phyloP scores from a whole-genome alignment of 371 early-diverging fungal species.

The Mucor sp. region DNA sequence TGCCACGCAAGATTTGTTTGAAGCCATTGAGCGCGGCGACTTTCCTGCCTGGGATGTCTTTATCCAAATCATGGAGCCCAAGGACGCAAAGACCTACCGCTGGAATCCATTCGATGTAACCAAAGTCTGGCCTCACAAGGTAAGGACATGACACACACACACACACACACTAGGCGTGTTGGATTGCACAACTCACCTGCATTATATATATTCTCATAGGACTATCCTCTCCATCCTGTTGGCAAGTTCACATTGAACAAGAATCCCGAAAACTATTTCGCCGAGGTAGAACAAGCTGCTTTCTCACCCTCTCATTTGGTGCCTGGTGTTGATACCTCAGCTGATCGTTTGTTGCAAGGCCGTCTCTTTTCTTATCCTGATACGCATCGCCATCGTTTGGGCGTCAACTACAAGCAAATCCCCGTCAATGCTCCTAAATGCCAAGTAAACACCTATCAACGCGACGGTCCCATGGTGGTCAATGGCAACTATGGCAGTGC shows the following conservation, averaged over 20 bases:
- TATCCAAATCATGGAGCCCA: slow-evolving; percentile 72
- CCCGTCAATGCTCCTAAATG: slow-evolving; percentile 68
- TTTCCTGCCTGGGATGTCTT: slow-evolving; percentile 74
- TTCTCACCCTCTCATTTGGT: slow-evolving; percentile 74
- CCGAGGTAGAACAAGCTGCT: slow-evolving; percentile 79
- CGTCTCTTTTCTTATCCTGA: slow-evolving; percentile 80
- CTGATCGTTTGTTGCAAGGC: slow-evolving; percentile 77
- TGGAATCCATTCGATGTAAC: slow-evolving; percentile 84
- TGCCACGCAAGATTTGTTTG: slow-evolving; percentile 70
- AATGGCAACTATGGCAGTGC: slow-evolving; percentile 65
- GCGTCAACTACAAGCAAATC: slow-evolving; percentile 73
- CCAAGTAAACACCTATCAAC: slow-evolving; percentile 61
- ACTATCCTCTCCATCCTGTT: slow-evolving; percentile 70
- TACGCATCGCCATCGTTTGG: slow-evolving; percentile 80
- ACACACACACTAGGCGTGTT: neutral
- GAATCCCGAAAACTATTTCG: slow-evolving; percentile 78
- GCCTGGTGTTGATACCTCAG: slow-evolving; percentile 71
- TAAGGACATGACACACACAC: slow-evolving; percentile 13
- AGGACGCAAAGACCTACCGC: slow-evolving; percentile 70
- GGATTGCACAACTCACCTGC: neutral
- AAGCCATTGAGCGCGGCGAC: slow-evolving; percentile 71
- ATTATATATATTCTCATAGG: slow-evolving; percentile 43
- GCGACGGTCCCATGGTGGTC: slow-evolving; percentile 57
- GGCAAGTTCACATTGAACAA: slow-evolving; percentile 73
- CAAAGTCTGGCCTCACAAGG: slow-evolving; percentile 77